Evolutionary conservation across 1,284 basidiomycete genomes (phyloP).

Genomic region (Heterobasidion irregulare): DNA sequence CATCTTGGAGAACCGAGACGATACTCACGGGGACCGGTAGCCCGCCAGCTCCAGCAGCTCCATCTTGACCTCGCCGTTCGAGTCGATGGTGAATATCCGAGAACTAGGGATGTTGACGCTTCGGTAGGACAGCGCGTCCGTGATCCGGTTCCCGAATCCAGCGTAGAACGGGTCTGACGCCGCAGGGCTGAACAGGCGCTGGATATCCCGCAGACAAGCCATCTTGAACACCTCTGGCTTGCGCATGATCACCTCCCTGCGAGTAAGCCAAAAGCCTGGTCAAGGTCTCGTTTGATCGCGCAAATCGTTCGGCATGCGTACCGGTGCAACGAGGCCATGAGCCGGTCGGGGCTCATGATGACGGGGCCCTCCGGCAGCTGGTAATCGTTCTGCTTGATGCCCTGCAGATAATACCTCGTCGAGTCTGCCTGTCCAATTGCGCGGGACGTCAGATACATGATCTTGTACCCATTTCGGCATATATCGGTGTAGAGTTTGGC

Average conservation of each 20-base stretch:
- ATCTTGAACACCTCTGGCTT: conserved; percentile 99
- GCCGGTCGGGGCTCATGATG: conserved; percentile 96
- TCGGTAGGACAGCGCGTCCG: conserved; percentile 94
- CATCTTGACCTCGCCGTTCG: conserved; percentile 94
- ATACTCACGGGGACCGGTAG: conserved; percentile 84
- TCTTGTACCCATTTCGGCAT: conserved; percentile 92
- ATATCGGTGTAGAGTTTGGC: conserved; percentile 99
- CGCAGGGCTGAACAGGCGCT: conserved; percentile 78
- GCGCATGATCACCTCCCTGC: conserved; percentile 93
- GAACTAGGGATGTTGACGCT: conserved; percentile 93
- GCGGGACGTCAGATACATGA: conserved; percentile 96
- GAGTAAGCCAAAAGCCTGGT: not conserved
- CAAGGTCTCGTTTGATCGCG: not conserved
- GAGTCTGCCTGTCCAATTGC: conserved; percentile 98
- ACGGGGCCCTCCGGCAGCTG: conserved; percentile 96
- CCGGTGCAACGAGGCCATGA: conserved; percentile 95
- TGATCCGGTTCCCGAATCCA: conserved; percentile 98
- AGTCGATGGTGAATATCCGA: conserved; percentile 97
- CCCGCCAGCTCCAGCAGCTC: conserved; percentile 93
- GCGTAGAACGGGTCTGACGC: conserved; percentile 85
- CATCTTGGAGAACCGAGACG: conserved; percentile 6
- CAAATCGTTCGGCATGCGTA: conserved; percentile 24
- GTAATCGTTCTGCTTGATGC: conserved; percentile 94
- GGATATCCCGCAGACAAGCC: conserved; percentile 97
- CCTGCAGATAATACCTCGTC: conserved; percentile 91